Evolutionary conservation across 352 stramenopile genomes (phyloP), one percentile per base, ranked within the genome.

Genomic region (Phytophthora palmivora): DNA sequence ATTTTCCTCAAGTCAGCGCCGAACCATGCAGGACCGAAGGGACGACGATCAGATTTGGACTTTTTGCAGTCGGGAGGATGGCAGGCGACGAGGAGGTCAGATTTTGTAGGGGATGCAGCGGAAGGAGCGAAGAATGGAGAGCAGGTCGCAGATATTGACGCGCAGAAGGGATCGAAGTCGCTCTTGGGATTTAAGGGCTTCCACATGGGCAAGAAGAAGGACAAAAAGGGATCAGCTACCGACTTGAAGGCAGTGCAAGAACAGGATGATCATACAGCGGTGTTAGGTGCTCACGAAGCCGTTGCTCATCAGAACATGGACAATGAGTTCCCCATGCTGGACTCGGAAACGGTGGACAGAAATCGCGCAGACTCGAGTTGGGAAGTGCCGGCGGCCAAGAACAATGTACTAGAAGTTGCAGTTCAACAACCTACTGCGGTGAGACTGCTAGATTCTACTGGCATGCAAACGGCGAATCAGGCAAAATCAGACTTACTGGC

Each of bases 351-450:
- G 15, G 63, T 78, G 22, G 72, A 84, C 46, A 63, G 63, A 36
- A 64, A 39, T 10, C 72, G 72, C 36, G 64, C 49, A 16, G 72
- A 82, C 54, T 80, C 73, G 42, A 76, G 72, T 52, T 82, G 72
- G 70, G 70, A 74, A 16, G 59, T 72, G 4, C 59, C 69, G 0
- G 19, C 60, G 7, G 33, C 37, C 3, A 64, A 58, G 26, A 38
- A 33, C 26, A 53, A 52, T 10, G 16, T 10, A 22, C 65, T 6
- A 9, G 24, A 58, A 38, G 59, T 60, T 16, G 28, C 63, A 38
- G 38, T 37, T 12, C 45, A 49, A 24, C 34, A 60, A 5, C 30
- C 37, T 9, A 32, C 32, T 2, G n/a, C 37, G 28, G 41, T 74
- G 7, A 38, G 46, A 15, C 43, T 73, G 15, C 53, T 73, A 6